Percentiles rank a stretch among this genome's conserved stretches.
Evolutionary conservation across 208 protist genomes (phyloP).

Genomic region (Leishmania mexicana): DNA sequence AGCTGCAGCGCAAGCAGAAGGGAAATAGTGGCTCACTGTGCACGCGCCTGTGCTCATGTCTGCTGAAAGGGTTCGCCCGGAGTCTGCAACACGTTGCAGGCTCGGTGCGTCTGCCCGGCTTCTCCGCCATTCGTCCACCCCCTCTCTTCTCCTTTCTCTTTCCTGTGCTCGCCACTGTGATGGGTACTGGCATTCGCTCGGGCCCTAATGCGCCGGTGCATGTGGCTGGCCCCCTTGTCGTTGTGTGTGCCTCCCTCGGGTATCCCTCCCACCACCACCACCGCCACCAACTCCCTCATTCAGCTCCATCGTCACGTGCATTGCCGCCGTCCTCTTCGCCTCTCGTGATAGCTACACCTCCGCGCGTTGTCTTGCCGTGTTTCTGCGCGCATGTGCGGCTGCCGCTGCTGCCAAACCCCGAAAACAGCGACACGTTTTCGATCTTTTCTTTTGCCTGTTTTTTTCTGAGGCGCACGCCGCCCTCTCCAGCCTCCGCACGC

Average conservation of each 20-base stretch:
- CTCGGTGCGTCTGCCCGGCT: neutral
- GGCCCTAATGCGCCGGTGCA: neutral
- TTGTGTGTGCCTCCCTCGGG: neutral
- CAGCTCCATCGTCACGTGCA: neutral
- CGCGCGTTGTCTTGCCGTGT: too few relatives aligned
- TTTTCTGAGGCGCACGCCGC: neutral
- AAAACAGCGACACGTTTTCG: too few relatives aligned
- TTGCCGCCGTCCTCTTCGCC: neutral
- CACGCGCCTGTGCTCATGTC: neutral
- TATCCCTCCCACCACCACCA: neutral
- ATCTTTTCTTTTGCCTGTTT: neutral
- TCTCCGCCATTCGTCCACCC: neutral
- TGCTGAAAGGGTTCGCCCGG: neutral
- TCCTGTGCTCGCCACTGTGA: neutral
- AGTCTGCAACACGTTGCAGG: neutral
- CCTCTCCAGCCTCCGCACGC: neutral
- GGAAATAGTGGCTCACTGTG: neutral
- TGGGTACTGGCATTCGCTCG: neutral
- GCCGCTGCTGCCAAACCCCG: too few relatives aligned
- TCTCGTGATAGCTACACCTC: too few relatives aligned
- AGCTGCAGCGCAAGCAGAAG: neutral
- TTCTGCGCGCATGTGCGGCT: too few relatives aligned
- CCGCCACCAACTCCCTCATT: neutral
- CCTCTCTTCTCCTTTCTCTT: neutral
- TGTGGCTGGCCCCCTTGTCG: neutral